Evolutionary conservation across 2,329 filamentous ascomycete species (phyloP), one percentile per base, ranked within the genome.

Genomic region (Dactylonectria estremocensis): DNA sequence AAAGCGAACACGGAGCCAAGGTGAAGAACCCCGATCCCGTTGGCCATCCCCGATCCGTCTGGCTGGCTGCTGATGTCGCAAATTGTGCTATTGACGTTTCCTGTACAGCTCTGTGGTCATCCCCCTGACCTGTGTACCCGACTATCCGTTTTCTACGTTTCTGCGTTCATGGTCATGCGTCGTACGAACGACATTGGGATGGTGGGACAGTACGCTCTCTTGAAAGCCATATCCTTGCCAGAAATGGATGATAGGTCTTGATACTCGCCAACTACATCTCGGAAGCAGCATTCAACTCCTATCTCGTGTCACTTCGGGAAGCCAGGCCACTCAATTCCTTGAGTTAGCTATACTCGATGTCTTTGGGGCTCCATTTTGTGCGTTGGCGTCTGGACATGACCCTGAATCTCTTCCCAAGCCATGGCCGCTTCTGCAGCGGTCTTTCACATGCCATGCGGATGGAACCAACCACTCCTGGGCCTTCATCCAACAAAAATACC

Each of bases 41-140:
- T 69, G 61, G 52, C 55, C 43, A 43, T 35, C 35, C 31, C 16
- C 52, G 54, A 49, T 61, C 53, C 37, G 48, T 56, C 58, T 54
- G 20, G 53, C 18, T 61, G 43, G 59, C 35, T 55, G 28, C 61
- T 61, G 64, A 67, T 64, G 60, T 67, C 67, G 64, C 67, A 67
- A 59, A 10, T 35, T 43, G 37, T 35, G 45, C 45, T 16, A 40
- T 31, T 33, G 20, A 69, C 58, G 64, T 61, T 59, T 49, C 37
- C 16, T 28, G 64, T 68, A 61, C 61, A 57, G 57, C 53, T 49
- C 48, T 50, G 22, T 43, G 35, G 50, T 53, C n/a, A 45, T 18
- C 14, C 40, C 40, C 6, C 16, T 28, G 24, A 28, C 16, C 14
- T 45, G 16, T 50, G 53, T 57, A 24, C 58, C 52, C 31, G 60